Evolutionary conservation across 208 protist species (phyloP).

Genomic region (Acanthamoeba lenticulata): DNA sequence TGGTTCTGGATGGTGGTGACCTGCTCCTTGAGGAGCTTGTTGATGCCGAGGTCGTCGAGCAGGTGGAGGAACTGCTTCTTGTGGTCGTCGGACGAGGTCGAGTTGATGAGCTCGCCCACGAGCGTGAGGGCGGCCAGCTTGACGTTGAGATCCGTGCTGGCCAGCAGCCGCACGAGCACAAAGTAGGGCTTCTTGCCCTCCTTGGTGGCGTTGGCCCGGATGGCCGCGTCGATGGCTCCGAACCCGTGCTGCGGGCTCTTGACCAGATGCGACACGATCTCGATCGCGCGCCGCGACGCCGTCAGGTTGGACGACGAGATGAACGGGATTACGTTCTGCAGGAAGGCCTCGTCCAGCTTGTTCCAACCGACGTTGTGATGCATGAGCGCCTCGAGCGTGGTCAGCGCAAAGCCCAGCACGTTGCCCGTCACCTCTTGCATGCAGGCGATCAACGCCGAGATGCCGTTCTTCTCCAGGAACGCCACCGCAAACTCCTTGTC

Average conservation of each 20-base stretch:
- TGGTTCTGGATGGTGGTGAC: constrained; percentile 51
- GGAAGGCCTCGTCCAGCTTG: constrained; percentile 52
- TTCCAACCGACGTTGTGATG: constrained; percentile 22
- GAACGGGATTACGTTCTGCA: constrained; percentile 36
- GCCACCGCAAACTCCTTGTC: constrained; percentile 17
- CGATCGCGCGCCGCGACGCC: constrained; percentile 30
- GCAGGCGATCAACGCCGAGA: background rate
- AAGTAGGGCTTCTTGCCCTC: constrained; percentile 63
- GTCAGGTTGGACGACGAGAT: constrained; percentile 47
- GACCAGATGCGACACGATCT: constrained; percentile 41
- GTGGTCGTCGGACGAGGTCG: background rate
- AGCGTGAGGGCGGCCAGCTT: constrained; percentile 28
- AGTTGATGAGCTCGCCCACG: constrained; percentile 17
- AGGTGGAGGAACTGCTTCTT: constrained; percentile 61
- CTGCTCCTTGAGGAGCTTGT: constrained; percentile 62
- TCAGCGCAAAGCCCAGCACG: constrained; percentile 51
- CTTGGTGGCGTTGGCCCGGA: constrained; percentile 21
- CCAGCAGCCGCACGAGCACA: constrained; percentile 17
- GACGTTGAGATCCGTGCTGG: constrained; percentile 62
- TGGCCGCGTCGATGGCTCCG: constrained; percentile 35
- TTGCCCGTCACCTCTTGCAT: constrained; percentile 39
- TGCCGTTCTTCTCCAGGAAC: constrained; percentile 22
- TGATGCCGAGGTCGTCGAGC: constrained; percentile 51
- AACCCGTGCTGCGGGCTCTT: constrained; percentile 26
- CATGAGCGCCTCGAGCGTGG: constrained; percentile 43